phyloP scores from a whole-genome alignment of 2,329 filamentous ascomycete genomes.

The Colletotrichum sp. region DNA sequence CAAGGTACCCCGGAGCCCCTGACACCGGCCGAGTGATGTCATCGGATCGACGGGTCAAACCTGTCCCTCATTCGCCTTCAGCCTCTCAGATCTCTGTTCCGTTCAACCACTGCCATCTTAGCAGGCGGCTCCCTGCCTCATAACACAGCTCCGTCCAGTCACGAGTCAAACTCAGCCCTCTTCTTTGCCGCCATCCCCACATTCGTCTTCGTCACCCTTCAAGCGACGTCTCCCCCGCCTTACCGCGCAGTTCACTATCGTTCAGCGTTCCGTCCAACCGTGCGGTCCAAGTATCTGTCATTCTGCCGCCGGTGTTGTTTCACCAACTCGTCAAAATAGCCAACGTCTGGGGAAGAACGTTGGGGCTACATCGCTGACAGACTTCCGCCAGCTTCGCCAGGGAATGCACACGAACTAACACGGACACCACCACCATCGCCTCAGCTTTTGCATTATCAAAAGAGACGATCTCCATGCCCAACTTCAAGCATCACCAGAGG shows the following conservation, averaged over 20 bases:
- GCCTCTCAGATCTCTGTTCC: slow-evolving; percentile 4
- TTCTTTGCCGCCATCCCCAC: background rate
- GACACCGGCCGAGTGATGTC: slow-evolving; percentile 20
- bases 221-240: background rate
- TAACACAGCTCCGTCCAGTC: background rate
- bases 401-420: background rate
- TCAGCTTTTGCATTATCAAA: background rate
- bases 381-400: background rate
- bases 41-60: slow-evolving; percentile 10
- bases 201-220: background rate
- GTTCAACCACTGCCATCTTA: background rate
- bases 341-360: background rate
- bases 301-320: slow-evolving; percentile 3
- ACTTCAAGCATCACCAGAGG: background rate
- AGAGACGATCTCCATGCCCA: background rate
- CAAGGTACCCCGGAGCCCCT: slow-evolving; percentile 8
- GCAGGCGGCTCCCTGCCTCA: background rate
- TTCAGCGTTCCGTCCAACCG: background rate
- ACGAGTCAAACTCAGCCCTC: slow-evolving; percentile 3
- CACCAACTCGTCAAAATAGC: background rate
- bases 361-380: background rate
- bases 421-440: background rate
- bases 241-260: background rate
- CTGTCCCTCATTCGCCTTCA: background rate
- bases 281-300: background rate